Evolutionary conservation across 306 rosid species (phyloP), one percentile per base, ranked within the genome.

Genomic region (Inga leiocalycina): DNA sequence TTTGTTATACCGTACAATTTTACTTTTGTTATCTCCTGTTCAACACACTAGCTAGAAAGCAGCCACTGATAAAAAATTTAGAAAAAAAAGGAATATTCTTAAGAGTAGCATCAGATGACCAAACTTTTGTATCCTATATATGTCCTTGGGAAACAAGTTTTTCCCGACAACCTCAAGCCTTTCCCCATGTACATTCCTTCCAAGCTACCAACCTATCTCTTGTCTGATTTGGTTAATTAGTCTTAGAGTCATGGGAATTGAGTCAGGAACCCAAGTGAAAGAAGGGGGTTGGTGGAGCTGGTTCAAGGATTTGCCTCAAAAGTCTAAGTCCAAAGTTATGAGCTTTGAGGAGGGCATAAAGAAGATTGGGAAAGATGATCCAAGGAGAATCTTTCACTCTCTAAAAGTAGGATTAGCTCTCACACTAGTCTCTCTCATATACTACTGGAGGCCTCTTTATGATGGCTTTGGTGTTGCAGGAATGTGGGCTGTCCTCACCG

Each of bases 401-500:
- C 79, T 96, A 4, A 96, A 96, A 87, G 99, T 96, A 39, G 98
- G 97, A 59, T 17, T 96, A 43, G 97, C 99, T 86, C 94, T 96
- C 79, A 90, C 99, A 34, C 75, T 96, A 52, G 98, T 94, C 2
- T 96, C 99, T 37, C 83, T 91, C 71, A 27, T 94, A 27, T 96
- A 96, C 84, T 91, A 91, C 48, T 90, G 87, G 70, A 94, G 88
- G 76, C 91, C 92, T 81, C 94, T 96, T 46, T 96, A 91, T 71
- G 89, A 92, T 76, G 95, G 97, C 67, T 88, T 96, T 39, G 99
- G 98, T 34, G 89, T 86, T 54, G 83, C 97, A 2, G 99, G 97
- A 86, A 91, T 96, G 83, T 96, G 99, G 98, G 98, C 97, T 16
- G 94, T 96, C 17, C 87, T 96, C 4, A 96, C 98, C 0, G 99